Evolutionary conservation across 768 basidiomycete genomes (phyloP), one percentile per base, ranked within the genome.

Genomic region (Lentinula guzmanii): DNA sequence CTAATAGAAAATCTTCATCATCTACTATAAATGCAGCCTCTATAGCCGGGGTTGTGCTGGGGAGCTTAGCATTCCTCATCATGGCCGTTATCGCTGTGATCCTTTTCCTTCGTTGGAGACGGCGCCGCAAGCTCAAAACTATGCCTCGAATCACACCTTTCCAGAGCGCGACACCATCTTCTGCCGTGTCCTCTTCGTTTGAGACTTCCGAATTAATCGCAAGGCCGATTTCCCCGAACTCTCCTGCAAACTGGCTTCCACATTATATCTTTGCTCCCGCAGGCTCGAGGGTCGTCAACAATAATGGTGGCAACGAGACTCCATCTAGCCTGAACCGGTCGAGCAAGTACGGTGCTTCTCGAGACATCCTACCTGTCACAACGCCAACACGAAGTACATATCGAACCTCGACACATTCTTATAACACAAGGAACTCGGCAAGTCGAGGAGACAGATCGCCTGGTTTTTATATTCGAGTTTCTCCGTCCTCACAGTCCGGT

Each of bases 41-140:
- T 18, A 59, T 59, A 48, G 48, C 58, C 9, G 58, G 43, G 50
- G 58, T 59, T n/a, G 58, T 59, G 18, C 37, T 59, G 8, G 58
- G 58, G n/a, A 41, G 58, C 35, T 35, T 51, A 35, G 58, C 58
- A 15, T 59, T 59, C 15, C 45, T 59, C 33, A 46, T 48, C 15
- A 50, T 50, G 46, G 16, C n/a, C 46, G 33, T 35, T 1, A 51
- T 50, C 10, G 16, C 48, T 11, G 18, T 33, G n/a, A n/a, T 50
- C 45, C 42, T 59, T 33, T 34, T 48, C 42, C 18, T 59, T 31
- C 46, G 37, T 42, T 43, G 55, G 41, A 39, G 34, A 41, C 34
- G 53, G 15, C 53, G 53, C 18, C 55, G 55, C 13, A 24, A 24
- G 11, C 55, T 28, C 28, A 43, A 56, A 11, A 16, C 18, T 18